Evolutionary conservation across 345 rosid species (phyloP).

Genomic region (Gossypium australe): DNA sequence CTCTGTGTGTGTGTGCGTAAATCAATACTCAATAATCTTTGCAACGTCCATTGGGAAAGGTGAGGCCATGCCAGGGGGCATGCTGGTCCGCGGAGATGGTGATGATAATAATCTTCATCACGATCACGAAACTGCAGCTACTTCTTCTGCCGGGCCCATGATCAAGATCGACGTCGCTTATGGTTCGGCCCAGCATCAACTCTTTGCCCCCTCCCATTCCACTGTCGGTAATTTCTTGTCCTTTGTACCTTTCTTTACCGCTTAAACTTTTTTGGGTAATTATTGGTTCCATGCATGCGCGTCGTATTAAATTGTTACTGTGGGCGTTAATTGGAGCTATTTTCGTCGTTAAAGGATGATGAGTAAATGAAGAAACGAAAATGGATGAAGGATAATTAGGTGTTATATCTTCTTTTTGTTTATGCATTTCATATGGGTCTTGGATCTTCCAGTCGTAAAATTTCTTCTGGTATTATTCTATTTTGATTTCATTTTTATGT

Average conservation of each 20-base stretch:
- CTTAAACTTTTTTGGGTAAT: background rate
- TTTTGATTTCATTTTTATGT: background rate
- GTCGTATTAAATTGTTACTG: background rate
- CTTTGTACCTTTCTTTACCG: background rate
- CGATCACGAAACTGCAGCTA: background rate
- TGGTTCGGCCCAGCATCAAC: constrained; percentile 35
- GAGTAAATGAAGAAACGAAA: background rate
- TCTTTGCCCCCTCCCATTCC: constrained; percentile 14
- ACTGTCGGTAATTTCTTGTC: constrained; percentile 55
- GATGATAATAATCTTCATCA: background rate
- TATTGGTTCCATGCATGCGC: background rate
- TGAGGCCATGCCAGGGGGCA: background rate
- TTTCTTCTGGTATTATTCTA: constrained; percentile 1
- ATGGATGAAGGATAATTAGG: background rate
- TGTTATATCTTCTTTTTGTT: background rate
- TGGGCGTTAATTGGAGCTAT: background rate
- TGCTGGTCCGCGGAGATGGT: constrained; percentile 12
- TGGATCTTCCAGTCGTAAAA: background rate
- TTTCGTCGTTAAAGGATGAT: background rate
- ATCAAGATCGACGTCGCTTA: constrained; percentile 36
- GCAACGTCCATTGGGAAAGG: background rate
- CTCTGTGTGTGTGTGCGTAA: background rate
- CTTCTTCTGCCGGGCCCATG: constrained; percentile 14
- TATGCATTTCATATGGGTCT: constrained; percentile 10
- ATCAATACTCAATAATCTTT: no score